Conservation (phyloP, 768 basidiomycete genomes). For the Lactarius trivialis region DNA sequence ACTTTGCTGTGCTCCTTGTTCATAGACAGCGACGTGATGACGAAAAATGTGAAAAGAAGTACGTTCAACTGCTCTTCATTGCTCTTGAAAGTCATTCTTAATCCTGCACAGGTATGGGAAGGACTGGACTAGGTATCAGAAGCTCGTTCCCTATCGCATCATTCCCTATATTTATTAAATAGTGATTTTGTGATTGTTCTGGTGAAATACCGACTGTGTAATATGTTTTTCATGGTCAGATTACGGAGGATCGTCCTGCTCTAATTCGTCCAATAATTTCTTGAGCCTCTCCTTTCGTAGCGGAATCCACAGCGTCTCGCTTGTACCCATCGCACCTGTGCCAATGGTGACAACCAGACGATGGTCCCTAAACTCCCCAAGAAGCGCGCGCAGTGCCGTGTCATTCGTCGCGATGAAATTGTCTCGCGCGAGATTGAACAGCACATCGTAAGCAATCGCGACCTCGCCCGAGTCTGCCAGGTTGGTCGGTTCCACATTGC, state of each 20-base stretch:
- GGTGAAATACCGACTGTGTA: background rate
- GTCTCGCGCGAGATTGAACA: constrained; percentile 71
- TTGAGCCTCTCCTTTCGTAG: constrained; percentile 68
- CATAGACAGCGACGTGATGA: constrained; percentile 91
- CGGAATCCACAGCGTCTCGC: constrained; percentile 82
- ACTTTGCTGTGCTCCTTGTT: constrained; percentile 83
- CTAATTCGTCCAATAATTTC: constrained; percentile 31
- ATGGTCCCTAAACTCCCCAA: constrained; percentile 92
- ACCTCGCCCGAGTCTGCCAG: constrained; percentile 42
- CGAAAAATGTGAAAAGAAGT: constrained; percentile 77
- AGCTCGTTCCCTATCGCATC: constrained; percentile 78
- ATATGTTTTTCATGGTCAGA: background rate
- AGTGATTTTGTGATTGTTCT: background rate
- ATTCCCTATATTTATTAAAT: constrained; percentile 73
- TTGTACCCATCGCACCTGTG: constrained; percentile 29
- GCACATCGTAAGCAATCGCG: constrained; percentile 55
- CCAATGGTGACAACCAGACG: constrained; percentile 56
- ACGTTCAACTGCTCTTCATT: constrained; percentile 1
- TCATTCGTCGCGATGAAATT: constrained; percentile 88
- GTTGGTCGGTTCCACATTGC: constrained; percentile 13
- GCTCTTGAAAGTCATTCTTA: background rate
- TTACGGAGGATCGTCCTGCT: constrained; percentile 1
- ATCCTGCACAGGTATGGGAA: constrained; percentile 65
- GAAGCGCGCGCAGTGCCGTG: constrained; percentile 68
- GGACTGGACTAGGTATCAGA: constrained; percentile 89